Percentiles rank a stretch among this genome's conserved stretches.
phyloP scores from a whole-genome alignment of 352 stramenopile species.

The Phytophthora melonis region DNA sequence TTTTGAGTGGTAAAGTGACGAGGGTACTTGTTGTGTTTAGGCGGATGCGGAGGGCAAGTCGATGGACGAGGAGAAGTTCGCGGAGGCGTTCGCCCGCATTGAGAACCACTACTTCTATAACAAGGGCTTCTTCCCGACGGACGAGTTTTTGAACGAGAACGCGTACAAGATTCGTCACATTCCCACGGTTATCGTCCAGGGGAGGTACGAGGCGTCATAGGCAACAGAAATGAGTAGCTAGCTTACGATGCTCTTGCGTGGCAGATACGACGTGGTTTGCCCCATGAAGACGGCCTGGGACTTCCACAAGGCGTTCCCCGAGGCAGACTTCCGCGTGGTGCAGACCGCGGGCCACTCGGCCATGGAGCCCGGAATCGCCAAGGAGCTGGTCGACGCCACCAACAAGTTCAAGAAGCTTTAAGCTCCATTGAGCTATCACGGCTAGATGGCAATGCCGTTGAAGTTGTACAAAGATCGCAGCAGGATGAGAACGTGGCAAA shows the following conservation, averaged over 20 bases:
- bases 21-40: slow-evolving; percentile 25
- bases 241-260: not conserved
- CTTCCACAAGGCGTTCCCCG: slow-evolving; percentile 81
- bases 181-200: slow-evolving; percentile 92
- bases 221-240: not conserved
- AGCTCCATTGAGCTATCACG: not conserved
- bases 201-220: slow-evolving; percentile 49
- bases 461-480: slow-evolving; percentile 2
- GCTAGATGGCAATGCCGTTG: not conserved
- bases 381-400: slow-evolving; percentile 79
- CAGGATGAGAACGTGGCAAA: slow-evolving; percentile 1
- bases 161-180: slow-evolving; percentile 93
- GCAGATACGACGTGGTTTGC: slow-evolving; percentile 91
- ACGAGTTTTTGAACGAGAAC: slow-evolving; percentile 92
- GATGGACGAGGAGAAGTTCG: slow-evolving; percentile 84
- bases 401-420: slow-evolving; percentile 68
- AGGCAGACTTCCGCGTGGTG: slow-evolving; percentile 77
- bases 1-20: not conserved
- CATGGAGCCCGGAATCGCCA: slow-evolving; percentile 79
- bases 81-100: slow-evolving; percentile 92
- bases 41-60: slow-evolving; percentile 76
- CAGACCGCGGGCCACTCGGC: slow-evolving; percentile 80
- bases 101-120: slow-evolving; percentile 95
- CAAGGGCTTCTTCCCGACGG: slow-evolving; percentile 90
- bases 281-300: slow-evolving; percentile 90